A percentile compares a stretch with the other conserved stretches of the same genome.
Evolutionary conservation across 495 filamentous ascomycete species (phyloP).

Genomic region (Chaetomium tenue): DNA sequence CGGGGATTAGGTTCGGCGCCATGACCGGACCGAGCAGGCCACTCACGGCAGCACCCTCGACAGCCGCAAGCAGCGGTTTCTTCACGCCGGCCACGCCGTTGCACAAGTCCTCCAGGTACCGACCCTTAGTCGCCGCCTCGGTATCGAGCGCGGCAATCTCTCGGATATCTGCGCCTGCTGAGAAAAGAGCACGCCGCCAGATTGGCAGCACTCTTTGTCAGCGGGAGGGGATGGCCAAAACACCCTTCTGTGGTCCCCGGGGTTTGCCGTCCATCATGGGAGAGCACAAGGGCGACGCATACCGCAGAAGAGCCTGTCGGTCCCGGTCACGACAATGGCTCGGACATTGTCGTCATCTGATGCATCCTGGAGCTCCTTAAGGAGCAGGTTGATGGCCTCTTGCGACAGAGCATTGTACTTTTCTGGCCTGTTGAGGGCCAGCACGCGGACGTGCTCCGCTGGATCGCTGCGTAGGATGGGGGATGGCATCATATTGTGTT

Average conservation of each 20-base stretch:
- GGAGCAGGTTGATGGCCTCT: conserved; percentile 32
- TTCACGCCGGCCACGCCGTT: conserved; percentile 33
- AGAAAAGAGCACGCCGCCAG: no score
- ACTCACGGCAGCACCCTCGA: conserved; percentile 38
- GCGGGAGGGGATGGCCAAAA: no score
- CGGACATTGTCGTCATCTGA: conserved; percentile 24
- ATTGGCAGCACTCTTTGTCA: no score
- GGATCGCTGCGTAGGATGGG: background rate
- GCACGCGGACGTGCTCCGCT: conserved; percentile 26
- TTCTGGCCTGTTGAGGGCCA: conserved; percentile 38
- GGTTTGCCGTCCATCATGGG: no score
- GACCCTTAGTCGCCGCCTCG: conserved; percentile 5
- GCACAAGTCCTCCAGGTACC: conserved; percentile 41
- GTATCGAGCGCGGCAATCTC: background rate
- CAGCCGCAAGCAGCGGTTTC: conserved; percentile 40
- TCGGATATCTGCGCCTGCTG: conserved; percentile 2
- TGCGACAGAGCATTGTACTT: conserved; percentile 45
- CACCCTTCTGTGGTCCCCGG: no score
- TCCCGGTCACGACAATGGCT: conserved; percentile 40
- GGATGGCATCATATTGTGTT: background rate
- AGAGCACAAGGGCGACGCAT: background rate
- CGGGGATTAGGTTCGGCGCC: background rate
- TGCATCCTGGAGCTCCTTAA: conserved; percentile 23
- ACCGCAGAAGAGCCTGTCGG: conserved; percentile 39
- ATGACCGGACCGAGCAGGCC: background rate